phyloP scores from a whole-genome alignment of 2,329 filamentous ascomycete species.

The Exutisphaerella laricina region DNA sequence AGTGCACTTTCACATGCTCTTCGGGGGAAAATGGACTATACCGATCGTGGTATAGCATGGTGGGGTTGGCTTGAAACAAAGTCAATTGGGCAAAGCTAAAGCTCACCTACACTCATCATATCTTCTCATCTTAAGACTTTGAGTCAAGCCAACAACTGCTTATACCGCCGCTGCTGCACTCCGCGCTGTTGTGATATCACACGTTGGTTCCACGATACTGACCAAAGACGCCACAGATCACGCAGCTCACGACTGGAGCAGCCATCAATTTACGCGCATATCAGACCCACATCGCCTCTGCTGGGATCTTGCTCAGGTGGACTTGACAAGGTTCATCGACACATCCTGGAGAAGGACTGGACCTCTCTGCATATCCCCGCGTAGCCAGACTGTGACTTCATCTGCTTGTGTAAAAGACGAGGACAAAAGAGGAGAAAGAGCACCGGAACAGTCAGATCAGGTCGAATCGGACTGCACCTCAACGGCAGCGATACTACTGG shows the following conservation, averaged over 20 bases:
- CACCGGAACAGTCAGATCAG: neutral
- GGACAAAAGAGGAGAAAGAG: neutral
- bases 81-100: no score
- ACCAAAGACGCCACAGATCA: no score
- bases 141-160: neutral
- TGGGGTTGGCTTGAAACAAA: neutral
- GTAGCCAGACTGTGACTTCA: neutral
- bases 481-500: no score
- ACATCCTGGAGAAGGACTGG: slow-evolving; percentile 1
- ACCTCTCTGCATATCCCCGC: neutral
- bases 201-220: no score
- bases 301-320: neutral
- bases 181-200: slow-evolving; percentile 8
- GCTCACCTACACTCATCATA: no score
- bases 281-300: slow-evolving; percentile 7
- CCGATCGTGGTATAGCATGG: neutral
- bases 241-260: neutral
- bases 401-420: neutral
- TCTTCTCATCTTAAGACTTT: slow-evolving; percentile 1
- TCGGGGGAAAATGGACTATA: neutral
- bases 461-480: no score
- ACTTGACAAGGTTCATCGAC: neutral
- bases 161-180: neutral
- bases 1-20: slow-evolving; percentile 8
- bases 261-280: neutral